These are phyloP conservation scores for Wallacemonas sp. DNA, from an alignment of 208 protist genomes.

Conservation along the genomic window DNA sequence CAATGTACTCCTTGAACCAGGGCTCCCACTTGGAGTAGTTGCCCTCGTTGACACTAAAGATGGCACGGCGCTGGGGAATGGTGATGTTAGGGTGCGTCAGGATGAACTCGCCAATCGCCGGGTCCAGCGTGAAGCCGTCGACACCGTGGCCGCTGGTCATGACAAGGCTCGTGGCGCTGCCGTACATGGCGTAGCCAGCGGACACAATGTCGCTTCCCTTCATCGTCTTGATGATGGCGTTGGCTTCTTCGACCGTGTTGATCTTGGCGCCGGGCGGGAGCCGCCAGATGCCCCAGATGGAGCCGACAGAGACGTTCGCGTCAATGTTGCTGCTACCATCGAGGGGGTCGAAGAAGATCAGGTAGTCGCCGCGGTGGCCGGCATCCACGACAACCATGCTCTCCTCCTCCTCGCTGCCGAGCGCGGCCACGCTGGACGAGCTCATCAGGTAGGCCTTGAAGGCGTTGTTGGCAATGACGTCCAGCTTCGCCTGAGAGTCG, in stretches of 20 bases:
- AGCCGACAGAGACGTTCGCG: slow-evolving; percentile 96
- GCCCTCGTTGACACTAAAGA: slow-evolving; percentile 99
- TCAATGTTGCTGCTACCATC: slow-evolving; percentile 98
- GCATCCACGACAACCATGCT: slow-evolving; percentile 65
- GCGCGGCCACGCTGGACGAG: slow-evolving; percentile 63
- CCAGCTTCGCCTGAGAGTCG: slow-evolving; percentile 85
- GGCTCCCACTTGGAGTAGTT: slow-evolving; percentile 77
- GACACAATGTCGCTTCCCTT: slow-evolving; percentile 78
- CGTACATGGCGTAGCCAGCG: slow-evolving; percentile 96
- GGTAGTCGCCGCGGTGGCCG: slow-evolving; percentile 80
- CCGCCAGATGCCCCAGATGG: slow-evolving; percentile 91
- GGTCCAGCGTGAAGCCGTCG: slow-evolving; percentile 96
- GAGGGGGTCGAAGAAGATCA: slow-evolving; percentile 96
- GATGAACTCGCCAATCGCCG: slow-evolving; percentile 96
- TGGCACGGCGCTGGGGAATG: slow-evolving; percentile 87
- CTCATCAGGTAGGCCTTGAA: slow-evolving; percentile 87
- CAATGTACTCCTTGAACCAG: slow-evolving; percentile 80
- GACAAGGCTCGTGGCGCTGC: slow-evolving; percentile 93
- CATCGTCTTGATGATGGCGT: slow-evolving; percentile 63
- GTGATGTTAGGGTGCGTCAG: slow-evolving; percentile 95
- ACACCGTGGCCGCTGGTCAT: slow-evolving; percentile 92
- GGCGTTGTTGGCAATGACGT: slow-evolving; percentile 86
- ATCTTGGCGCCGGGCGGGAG: slow-evolving; percentile 77
- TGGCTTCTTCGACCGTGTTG: slow-evolving; percentile 74
- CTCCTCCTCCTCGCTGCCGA: slow-evolving; percentile 90